Evolutionary conservation across 2,329 filamentous ascomycete genomes (phyloP), one percentile per base, ranked within the genome.

Genomic region (Rosellinia necatrix): DNA sequence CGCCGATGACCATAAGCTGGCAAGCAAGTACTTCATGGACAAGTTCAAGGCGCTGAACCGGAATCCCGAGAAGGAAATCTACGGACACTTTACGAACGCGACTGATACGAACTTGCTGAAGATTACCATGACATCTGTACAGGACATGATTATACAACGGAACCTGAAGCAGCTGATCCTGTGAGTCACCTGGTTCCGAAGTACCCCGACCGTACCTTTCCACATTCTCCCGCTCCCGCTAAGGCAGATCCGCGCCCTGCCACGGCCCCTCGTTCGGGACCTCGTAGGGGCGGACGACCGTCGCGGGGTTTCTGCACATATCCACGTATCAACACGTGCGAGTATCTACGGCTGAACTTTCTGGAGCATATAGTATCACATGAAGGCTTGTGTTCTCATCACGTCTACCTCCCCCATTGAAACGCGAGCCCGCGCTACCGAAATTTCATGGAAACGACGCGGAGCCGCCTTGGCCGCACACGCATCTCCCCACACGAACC

Each of bases 131-230:
- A 82, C 84, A 61, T 91, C 88, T 9, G 90, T 93, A 52, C 89
- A 93, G 74, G 90, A 93, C 72, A 93, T 91, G 86, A 90, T 92
- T 67, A 91, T 92, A 68, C 89, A 92, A 74, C 88, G 88, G 71
- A 92, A 92, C 71, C 80, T 92, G 53, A 90, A 91, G 75, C 87
- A 88, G 74, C 78, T 92, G 68, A 90, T 92, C 68, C 77, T 90
- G 74, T 90, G 75, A 81, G 70, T 72, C 63, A 64, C 61, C 61
- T 66, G 64, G 60, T 65, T 66, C 56, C 53, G 64, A 63, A 60
- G 49, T 58, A 51, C 53, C 56, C 43, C 59, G 56, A 59, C 47
- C 35, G 59, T 52, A 52, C 21, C 30, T 56, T 55, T 60, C 27
- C 13, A 55, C 21, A 44, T 38, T 47, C 46, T 56, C 42, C 48